phyloP scores from a whole-genome alignment of 2,329 filamentous ascomycete genomes.

The Verruconis gallopava region DNA sequence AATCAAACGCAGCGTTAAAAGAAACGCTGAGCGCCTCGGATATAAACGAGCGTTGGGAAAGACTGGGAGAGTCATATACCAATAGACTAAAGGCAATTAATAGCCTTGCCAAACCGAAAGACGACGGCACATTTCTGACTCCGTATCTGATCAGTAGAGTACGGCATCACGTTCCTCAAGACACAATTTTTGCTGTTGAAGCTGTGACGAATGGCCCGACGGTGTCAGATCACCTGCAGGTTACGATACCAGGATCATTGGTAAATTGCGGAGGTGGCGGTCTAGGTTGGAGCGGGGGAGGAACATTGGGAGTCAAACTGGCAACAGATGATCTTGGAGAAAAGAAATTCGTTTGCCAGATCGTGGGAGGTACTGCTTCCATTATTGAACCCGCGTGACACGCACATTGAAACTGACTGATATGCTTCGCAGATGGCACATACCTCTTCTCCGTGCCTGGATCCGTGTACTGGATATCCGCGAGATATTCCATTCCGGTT shows the following conservation, averaged over 20 bases:
- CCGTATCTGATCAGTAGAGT: slow-evolving; percentile 45
- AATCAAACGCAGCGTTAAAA: slow-evolving; percentile 30
- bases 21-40: slow-evolving; percentile 28
- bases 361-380: slow-evolving; percentile 2
- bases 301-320: slow-evolving; percentile 58
- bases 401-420: slow-evolving; percentile 26
- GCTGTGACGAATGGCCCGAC: slow-evolving; percentile 59
- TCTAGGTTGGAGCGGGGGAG: slow-evolving; percentile 69
- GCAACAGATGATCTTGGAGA: slow-evolving; percentile 35
- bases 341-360: slow-evolving; percentile 26
- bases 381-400: background rate
- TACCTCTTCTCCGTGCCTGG: slow-evolving; percentile 53
- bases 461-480: slow-evolving; percentile 55
- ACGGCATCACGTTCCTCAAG: slow-evolving; percentile 42
- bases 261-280: slow-evolving; percentile 73
- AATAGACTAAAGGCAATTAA: slow-evolving; percentile 48
- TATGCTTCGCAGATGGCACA: slow-evolving; percentile 53
- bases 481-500: slow-evolving; percentile 52
- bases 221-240: slow-evolving; percentile 58
- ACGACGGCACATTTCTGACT: slow-evolving; percentile 49
- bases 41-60: slow-evolving; percentile 37
- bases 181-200: slow-evolving; percentile 66
- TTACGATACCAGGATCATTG: slow-evolving; percentile 56
- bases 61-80: slow-evolving; percentile 45
- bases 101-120: slow-evolving; percentile 42